These are phyloP conservation scores for Phytophthora lateralis DNA, from an alignment of 352 stramenopile species.

Conservation along the genomic window DNA sequence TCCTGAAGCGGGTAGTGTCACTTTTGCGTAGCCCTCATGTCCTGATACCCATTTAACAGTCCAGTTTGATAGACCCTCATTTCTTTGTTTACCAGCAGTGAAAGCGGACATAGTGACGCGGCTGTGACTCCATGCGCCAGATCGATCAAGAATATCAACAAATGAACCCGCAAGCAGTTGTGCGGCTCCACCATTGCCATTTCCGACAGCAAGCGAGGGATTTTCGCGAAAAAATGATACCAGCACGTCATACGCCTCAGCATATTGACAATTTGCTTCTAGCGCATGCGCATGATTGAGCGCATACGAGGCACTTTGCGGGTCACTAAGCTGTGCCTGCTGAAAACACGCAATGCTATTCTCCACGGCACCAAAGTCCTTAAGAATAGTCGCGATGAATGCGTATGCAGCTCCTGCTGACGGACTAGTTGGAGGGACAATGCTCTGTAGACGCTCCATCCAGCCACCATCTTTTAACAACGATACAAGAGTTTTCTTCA, in stretches of 20 bases:
- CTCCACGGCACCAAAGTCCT: constrained; percentile 67
- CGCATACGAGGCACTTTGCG: constrained; percentile 59
- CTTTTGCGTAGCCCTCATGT: constrained; percentile 27
- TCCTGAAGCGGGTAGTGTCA: constrained; percentile 12
- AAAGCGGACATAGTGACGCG: not conserved
- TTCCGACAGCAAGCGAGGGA: constrained; percentile 35
- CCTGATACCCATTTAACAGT: constrained; percentile 35
- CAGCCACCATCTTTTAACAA: constrained; percentile 41
- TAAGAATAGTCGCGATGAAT: constrained; percentile 78
- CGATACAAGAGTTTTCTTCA: constrained; percentile 57
- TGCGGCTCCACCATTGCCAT: not conserved
- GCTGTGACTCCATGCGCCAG: constrained; percentile 21
- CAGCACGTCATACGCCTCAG: constrained; percentile 49
- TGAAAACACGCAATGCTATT: constrained; percentile 63
- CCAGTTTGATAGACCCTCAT: constrained; percentile 12
- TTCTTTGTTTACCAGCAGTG: not conserved
- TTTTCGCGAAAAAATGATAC: constrained; percentile 51
- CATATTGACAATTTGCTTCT: constrained; percentile 50
- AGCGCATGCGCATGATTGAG: constrained; percentile 72
- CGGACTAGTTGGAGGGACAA: constrained; percentile 40
- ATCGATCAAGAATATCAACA: constrained; percentile 33
- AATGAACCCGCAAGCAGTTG: constrained; percentile 39
- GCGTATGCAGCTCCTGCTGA: constrained; percentile 70
- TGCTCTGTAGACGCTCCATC: constrained; percentile 49
- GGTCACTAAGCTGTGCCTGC: constrained; percentile 42